phyloP scores from a whole-genome alignment of 1,139 yeast species.

The Protomyces macrosporus region DNA sequence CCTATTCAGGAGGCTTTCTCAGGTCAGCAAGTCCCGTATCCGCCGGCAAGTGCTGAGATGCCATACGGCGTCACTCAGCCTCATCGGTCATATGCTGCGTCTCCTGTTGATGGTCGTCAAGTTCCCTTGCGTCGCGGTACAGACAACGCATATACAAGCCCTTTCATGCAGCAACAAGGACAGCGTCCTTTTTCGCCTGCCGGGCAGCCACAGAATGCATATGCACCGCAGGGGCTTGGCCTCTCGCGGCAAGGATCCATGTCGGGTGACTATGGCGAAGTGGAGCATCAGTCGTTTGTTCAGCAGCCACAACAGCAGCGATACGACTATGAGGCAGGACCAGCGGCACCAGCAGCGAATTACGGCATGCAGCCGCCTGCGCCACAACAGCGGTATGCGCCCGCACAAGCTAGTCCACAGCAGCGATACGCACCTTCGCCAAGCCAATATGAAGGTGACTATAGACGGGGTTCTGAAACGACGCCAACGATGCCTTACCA shows the following conservation, averaged over 20 bases:
- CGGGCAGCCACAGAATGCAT: neutral
- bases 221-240: neutral
- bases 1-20: neutral
- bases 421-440: neutral
- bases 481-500: neutral
- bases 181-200: neutral
- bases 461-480: too few species aligned
- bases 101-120: too few species aligned
- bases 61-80: neutral
- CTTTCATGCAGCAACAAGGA: neutral
- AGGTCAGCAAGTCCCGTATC: neutral
- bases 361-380: too few species aligned
- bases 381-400: neutral
- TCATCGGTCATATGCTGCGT: too few species aligned
- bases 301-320: too few species aligned
- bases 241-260: neutral
- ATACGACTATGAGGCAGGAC: too few species aligned
- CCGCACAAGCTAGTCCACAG: neutral
- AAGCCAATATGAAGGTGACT: too few species aligned
- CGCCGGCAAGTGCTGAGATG: neutral
- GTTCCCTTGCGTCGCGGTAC: neutral
- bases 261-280: too few species aligned
- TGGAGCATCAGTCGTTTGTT: too few species aligned
- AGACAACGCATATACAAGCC: neutral
- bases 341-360: too few species aligned